Conservation (phyloP, 164 flowering plant species). For the Houttuynia cordata region DNA sequence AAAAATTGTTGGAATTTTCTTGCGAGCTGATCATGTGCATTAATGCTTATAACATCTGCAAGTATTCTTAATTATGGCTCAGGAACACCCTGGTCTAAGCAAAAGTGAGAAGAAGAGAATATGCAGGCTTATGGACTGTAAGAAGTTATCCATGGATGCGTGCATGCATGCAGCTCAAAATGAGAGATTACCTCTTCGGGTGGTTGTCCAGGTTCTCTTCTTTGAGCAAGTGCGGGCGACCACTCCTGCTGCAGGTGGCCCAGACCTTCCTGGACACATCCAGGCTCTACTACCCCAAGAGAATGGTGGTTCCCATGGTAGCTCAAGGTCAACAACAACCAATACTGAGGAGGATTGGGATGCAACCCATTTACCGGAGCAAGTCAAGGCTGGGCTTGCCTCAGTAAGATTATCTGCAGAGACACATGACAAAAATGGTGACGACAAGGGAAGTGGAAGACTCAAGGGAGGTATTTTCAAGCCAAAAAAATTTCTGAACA, state of each 20-base stretch:
- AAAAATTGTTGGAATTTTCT: too few relatives aligned
- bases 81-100: conserved; percentile 76
- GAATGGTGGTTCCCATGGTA: conserved; percentile 37
- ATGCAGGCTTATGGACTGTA: conserved; percentile 91
- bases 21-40: neutral
- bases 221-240: conserved; percentile 81
- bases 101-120: conserved; percentile 81
- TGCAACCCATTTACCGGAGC: conserved; percentile 37
- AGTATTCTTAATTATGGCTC: conserved; percentile 6
- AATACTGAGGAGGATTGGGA: conserved; percentile 72
- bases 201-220: conserved; percentile 88
- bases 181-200: conserved; percentile 79
- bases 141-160: conserved; percentile 84
- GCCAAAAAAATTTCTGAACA: conserved; percentile 46
- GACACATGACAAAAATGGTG: conserved; percentile 12
- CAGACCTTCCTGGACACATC: conserved; percentile 47
- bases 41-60: neutral
- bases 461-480: conserved; percentile 32
- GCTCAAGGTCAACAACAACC: conserved; percentile 50
- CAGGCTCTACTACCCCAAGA: conserved; percentile 23
- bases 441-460: conserved; percentile 36
- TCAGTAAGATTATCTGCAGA: conserved; percentile 31
- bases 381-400: conserved; percentile 49
- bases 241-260: conserved; percentile 33
- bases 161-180: conserved; percentile 94